These are phyloP conservation scores for Colletotrichum orbiculare DNA, from an alignment of 2,329 filamentous ascomycete genomes.

Conservation along the genomic window DNA sequence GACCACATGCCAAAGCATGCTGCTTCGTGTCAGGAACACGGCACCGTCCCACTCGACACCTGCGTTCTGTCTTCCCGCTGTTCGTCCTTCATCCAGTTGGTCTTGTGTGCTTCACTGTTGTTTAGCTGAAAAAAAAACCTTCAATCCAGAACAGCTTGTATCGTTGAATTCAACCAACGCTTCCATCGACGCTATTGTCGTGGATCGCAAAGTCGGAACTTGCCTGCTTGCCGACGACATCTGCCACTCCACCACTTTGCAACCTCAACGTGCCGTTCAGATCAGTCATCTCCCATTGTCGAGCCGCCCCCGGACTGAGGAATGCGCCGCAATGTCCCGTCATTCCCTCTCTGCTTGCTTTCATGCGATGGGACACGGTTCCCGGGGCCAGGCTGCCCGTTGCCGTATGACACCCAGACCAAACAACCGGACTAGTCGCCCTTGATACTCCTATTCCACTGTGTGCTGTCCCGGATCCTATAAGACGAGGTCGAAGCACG, in stretches of 20 bases:
- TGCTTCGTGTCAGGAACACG: slow-evolving; percentile 13
- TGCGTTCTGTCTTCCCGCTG: slow-evolving; percentile 6
- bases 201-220: no score
- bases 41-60: slow-evolving; percentile 14
- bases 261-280: slow-evolving; percentile 9
- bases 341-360: slow-evolving; percentile 36
- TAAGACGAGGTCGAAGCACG: slow-evolving; percentile 19
- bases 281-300: slow-evolving; percentile 13
- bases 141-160: no score
- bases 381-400: background rate
- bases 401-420: background rate
- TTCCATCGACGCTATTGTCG: no score
- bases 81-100: background rate
- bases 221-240: background rate
- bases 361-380: slow-evolving; percentile 2
- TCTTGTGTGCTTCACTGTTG: background rate
- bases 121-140: no score
- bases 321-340: slow-evolving; percentile 37
- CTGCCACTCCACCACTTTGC: background rate
- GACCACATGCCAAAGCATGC: slow-evolving; percentile 9
- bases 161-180: no score
- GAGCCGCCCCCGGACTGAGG: slow-evolving; percentile 21
- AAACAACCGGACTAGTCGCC: background rate
- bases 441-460: background rate
- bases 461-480: background rate